phyloP scores from a whole-genome alignment of 768 basidiomycete species.

The Lepiota venenata region DNA sequence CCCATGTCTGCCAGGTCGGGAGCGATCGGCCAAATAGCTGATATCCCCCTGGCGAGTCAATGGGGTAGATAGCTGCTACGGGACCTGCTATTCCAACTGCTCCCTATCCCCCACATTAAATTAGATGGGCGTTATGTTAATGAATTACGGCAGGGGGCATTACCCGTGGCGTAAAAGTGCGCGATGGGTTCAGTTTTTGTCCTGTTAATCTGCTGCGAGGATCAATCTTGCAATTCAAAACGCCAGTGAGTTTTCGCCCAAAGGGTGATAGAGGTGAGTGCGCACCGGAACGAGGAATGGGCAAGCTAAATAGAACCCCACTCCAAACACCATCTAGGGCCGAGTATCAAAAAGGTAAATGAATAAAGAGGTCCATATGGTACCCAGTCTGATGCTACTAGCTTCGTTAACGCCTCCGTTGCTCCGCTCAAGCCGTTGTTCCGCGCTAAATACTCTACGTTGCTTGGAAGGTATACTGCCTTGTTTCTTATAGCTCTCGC shows the following conservation, averaged over 20 bases:
- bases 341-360: neutral
- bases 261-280: neutral
- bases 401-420: conserved; percentile 39
- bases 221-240: conserved; percentile 38
- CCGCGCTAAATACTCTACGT: conserved; percentile 60
- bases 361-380: neutral
- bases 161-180: conserved; percentile 62
- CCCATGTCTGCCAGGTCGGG: conserved; percentile 65
- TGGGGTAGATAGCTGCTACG: conserved; percentile 62
- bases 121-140: neutral
- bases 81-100: conserved; percentile 70
- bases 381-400: conserved; percentile 52
- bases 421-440: conserved; percentile 54
- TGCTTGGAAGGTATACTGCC: conserved; percentile 67
- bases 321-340: conserved; percentile 52
- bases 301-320: conserved; percentile 64
- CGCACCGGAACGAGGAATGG: conserved; percentile 59
- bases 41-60: conserved; percentile 65
- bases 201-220: conserved; percentile 56
- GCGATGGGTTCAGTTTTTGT: conserved; percentile 75
- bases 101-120: conserved; percentile 33
- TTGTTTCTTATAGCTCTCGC: conserved; percentile 50
- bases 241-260: neutral
- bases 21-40: conserved; percentile 62
- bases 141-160: conserved; percentile 11